Base-by-base conservation (phyloP, 768 basidiomycete genomes). In the Dacryopinax spathularia region DNA sequence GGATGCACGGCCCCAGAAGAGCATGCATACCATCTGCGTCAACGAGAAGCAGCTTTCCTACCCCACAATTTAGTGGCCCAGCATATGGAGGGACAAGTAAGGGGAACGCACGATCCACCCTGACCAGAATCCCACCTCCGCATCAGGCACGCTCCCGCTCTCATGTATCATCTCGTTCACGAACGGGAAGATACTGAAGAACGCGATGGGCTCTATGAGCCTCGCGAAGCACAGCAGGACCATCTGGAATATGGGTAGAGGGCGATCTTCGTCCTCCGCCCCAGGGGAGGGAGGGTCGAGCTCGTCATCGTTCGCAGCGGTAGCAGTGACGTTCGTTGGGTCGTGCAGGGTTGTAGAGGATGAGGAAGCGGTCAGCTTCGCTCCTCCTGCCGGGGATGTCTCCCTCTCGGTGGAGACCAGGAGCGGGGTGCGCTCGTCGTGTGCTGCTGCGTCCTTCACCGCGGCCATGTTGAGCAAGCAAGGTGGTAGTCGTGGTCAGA, bases 101-200 rank as follows among this genome's bases (percentile, higher is more conserved):
- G 2, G 36, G n/a, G 25, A 22, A 48, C 62, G 31, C 33, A 63
- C 62, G 62, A 63, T 63, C 62, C 41, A 63, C 43, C 62, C 62
- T n/a, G 35, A 39, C 62, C 62, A 63, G 44, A 63, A 63, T 2
- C 62, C 62, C 3, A 63, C 62, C 18, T 59, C 43, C 1, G 41
- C 25, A 3, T 33, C 33, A 6, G 62, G 62, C 12, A 63, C 62
- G 29, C 31, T n/a, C 15, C 62, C 62, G 22, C 33, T 34, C 20
- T 63, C 62, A 3, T 36, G 22, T 31, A 66, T 65, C 62, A 67
- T 65, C 56, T 65, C 16, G 43, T 33, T 61, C 6, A 66, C 43
- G 33, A 39, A 67, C 4, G 66, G 66, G 60, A 67, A 67, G 12
- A 67, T 66, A 41, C 41, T 44, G 65, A 67, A 64, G 60, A 67